Percentiles rank a stretch among this genome's conserved stretches.
phyloP scores from a whole-genome alignment of 495 filamentous ascomycete genomes.

The Choiromyces venosus region DNA sequence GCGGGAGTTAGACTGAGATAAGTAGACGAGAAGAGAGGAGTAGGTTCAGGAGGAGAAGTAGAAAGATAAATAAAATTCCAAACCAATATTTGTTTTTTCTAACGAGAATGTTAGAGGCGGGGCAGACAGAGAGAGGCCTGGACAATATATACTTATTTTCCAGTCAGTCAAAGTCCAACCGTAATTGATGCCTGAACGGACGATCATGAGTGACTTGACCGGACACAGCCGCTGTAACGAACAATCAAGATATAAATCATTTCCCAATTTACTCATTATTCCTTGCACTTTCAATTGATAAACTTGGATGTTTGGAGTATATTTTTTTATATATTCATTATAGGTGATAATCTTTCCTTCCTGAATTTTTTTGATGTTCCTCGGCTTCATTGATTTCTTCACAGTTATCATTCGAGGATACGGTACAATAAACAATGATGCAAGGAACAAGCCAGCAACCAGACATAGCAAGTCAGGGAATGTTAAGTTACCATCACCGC shows the following conservation, averaged over 20 bases:
- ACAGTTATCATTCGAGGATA: background rate
- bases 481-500: background rate
- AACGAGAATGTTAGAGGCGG: background rate
- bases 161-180: background rate
- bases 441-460: background rate
- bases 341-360: background rate
- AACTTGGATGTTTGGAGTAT: background rate
- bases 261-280: background rate
- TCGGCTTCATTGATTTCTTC: background rate
- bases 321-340: background rate
- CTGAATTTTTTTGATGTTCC: background rate
- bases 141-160: conserved; percentile 5
- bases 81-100: conserved; percentile 6
- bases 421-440: background rate
- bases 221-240: background rate
- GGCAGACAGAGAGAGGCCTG: background rate
- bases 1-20: background rate
- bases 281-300: background rate
- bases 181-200: background rate
- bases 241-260: background rate
- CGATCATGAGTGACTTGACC: background rate
- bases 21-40: background rate
- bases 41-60: background rate
- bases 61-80: background rate
- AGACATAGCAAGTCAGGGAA: background rate